These are phyloP conservation scores for Knufia fluminis DNA, from an alignment of 2,329 filamentous ascomycete genomes.

Conservation along the genomic window DNA sequence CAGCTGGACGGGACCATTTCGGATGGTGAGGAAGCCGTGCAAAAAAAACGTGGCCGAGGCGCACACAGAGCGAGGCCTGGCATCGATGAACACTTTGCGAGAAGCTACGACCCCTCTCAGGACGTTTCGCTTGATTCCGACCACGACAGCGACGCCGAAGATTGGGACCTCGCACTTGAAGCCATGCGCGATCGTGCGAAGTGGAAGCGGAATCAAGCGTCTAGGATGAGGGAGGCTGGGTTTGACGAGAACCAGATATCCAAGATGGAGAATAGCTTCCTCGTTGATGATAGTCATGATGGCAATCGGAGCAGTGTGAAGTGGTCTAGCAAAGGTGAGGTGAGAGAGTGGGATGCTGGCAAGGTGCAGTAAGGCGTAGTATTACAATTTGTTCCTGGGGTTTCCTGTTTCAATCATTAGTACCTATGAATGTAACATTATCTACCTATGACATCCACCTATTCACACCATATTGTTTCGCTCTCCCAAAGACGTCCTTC, in stretches of 20 bases:
- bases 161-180: conserved; percentile 75
- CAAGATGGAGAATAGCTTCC: conserved; percentile 51
- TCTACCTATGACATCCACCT: too few relatives aligned
- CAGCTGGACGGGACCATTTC: too few relatives aligned
- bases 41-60: conserved; percentile 60
- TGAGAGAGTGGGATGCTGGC: conserved; percentile 58
- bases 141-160: conserved; percentile 46
- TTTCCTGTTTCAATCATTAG: too few relatives aligned
- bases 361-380: conserved; percentile 37
- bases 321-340: conserved; percentile 63
- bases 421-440: too few relatives aligned
- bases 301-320: conserved; percentile 59
- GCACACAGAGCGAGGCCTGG: conserved; percentile 39
- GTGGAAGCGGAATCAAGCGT: conserved; percentile 65
- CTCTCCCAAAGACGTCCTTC: too few relatives aligned
- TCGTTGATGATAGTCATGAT: conserved; percentile 14
- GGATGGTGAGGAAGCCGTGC: conserved; percentile 51
- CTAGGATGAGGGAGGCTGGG: conserved; percentile 65
- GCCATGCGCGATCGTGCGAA: conserved; percentile 68
- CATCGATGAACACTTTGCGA: conserved; percentile 73
- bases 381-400: too few relatives aligned
- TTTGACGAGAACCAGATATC: conserved; percentile 67
- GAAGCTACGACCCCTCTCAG: conserved; percentile 48
- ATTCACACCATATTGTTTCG: too few relatives aligned
- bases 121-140: conserved; percentile 32